These are phyloP conservation scores for Dendrocalamus latiflorus DNA, from an alignment of 202 grass and related monocot species.

Conservation along the genomic window DNA sequence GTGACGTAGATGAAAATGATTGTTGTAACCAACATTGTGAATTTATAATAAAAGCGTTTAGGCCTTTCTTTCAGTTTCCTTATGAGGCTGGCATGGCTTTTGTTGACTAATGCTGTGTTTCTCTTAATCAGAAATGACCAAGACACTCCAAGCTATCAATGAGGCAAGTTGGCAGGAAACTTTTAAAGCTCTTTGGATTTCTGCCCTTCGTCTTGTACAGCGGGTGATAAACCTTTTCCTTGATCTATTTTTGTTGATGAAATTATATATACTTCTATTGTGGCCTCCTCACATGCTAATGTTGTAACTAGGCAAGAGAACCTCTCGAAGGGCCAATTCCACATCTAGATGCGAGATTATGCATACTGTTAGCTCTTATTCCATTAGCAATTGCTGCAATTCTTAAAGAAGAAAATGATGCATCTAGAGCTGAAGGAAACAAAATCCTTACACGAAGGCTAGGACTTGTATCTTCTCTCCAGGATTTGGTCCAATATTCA, in stretches of 20 bases:
- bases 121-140: slow-evolving; percentile 59
- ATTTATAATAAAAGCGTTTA: not conserved
- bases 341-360: slow-evolving; percentile 81
- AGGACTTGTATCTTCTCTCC: slow-evolving; percentile 80
- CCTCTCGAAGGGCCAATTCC: slow-evolving; percentile 83
- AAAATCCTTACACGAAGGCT: slow-evolving; percentile 54
- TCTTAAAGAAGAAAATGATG: slow-evolving; percentile 78
- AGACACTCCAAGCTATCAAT: slow-evolving; percentile 83
- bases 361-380: slow-evolving; percentile 79
- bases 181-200: slow-evolving; percentile 95
- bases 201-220: slow-evolving; percentile 85
- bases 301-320: slow-evolving; percentile 69
- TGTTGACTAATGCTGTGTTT: not conserved
- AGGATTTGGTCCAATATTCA: slow-evolving; percentile 81
- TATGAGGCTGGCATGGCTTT: not conserved
- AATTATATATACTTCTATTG: not conserved
- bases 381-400: slow-evolving; percentile 67
- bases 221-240: slow-evolving; percentile 53
- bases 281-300: slow-evolving; percentile 20
- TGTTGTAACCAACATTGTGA: not conserved
- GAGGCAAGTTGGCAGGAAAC: slow-evolving; percentile 96
- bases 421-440: slow-evolving; percentile 38
- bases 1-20: not conserved
- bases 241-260: slow-evolving; percentile 1
- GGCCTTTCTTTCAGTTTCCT: not conserved